Evolutionary conservation across 2,329 filamentous ascomycete genomes (phyloP).

Genomic region (Aureobasidium sp.): DNA sequence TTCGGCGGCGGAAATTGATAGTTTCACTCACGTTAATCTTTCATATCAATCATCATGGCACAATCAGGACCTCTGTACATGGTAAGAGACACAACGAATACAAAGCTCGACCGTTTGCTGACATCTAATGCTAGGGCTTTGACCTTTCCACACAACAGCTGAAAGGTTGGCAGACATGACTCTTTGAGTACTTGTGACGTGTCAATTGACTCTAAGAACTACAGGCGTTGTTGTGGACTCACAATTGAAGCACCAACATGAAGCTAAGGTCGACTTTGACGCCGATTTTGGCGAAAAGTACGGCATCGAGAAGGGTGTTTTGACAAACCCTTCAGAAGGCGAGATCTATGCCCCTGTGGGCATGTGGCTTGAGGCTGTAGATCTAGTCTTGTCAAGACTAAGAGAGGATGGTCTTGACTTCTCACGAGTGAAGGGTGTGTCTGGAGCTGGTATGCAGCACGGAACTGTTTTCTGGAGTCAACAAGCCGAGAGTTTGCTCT

Average conservation of each 20-base stretch:
- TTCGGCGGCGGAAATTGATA: not conserved
- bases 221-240: slow-evolving; percentile 76
- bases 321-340: slow-evolving; percentile 69
- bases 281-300: slow-evolving; percentile 59
- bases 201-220: not conserved
- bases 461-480: slow-evolving; percentile 90
- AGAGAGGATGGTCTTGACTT: slow-evolving; percentile 64
- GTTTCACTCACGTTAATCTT: not conserved
- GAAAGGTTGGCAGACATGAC: slow-evolving; percentile 53
- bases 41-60: slow-evolving; percentile 4
- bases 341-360: slow-evolving; percentile 91
- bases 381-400: slow-evolving; percentile 71
- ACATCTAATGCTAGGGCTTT: slow-evolving; percentile 49
- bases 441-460: slow-evolving; percentile 93
- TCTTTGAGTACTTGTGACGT: not conserved
- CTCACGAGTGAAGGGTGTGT: slow-evolving; percentile 66
- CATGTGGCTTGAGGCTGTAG: slow-evolving; percentile 89
- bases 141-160: slow-evolving; percentile 96
- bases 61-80: slow-evolving; percentile 3
- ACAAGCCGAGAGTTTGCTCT: slow-evolving; percentile 58
- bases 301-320: slow-evolving; percentile 79
- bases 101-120: not conserved
- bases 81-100: not conserved
- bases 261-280: slow-evolving; percentile 94
- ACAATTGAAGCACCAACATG: slow-evolving; percentile 67